Conservation (phyloP, 1,139 yeast species). For the Yamadazyma triangularis region DNA sequence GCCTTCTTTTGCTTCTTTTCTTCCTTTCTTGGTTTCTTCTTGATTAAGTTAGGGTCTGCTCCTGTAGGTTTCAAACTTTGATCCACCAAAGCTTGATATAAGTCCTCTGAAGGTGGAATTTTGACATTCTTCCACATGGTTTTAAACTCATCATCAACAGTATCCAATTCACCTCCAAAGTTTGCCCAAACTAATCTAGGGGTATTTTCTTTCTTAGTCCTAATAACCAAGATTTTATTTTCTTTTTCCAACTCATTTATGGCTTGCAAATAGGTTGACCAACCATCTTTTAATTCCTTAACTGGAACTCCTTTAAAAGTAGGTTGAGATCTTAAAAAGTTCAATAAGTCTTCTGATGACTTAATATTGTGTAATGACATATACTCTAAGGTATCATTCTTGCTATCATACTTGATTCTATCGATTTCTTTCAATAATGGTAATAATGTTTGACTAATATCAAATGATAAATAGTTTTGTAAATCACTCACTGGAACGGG, state of each 20-base stretch:
- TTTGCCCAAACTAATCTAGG: conserved; percentile 94
- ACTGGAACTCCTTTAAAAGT: conserved; percentile 88
- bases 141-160: conserved; percentile 78
- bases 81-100: conserved; percentile 73
- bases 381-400: conserved; percentile 68
- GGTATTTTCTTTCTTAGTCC: conserved; percentile 88
- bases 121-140: conserved; percentile 75
- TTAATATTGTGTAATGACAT: conserved; percentile 86
- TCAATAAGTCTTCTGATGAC: conserved; percentile 70
- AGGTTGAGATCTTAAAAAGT: conserved; percentile 72
- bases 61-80: conserved; percentile 94
- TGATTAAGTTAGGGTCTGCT: conserved; percentile 88
- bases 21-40: conserved; percentile 57
- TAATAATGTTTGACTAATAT: conserved; percentile 47
- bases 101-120: conserved; percentile 71
- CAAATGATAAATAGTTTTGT: conserved; percentile 53
- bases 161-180: conserved; percentile 66
- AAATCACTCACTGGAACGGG: conserved; percentile 64
- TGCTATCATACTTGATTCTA: conserved; percentile 61
- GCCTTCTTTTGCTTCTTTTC: conserved; percentile 86
- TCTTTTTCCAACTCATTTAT: conserved; percentile 73
- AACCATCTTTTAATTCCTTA: conserved; percentile 89
- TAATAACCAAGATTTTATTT: conserved; percentile 71
- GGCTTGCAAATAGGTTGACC: conserved; percentile 87
- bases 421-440: conserved; percentile 73